These are phyloP conservation scores for Neofusicoccum kwambonambiense DNA, from an alignment of 2,329 filamentous ascomycete genomes.

Conservation along the genomic window DNA sequence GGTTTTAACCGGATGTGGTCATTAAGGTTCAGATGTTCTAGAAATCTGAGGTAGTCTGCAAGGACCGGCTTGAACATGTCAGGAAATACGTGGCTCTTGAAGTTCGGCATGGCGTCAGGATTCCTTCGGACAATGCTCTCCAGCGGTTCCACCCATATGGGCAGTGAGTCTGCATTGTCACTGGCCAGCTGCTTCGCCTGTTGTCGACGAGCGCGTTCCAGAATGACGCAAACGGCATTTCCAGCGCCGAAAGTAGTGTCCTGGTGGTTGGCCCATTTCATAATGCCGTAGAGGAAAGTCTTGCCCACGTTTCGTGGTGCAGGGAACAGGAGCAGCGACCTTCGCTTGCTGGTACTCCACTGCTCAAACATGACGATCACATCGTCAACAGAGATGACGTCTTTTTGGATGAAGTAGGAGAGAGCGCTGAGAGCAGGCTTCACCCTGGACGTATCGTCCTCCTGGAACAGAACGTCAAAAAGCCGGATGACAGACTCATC, in stretches of 20 bases:
- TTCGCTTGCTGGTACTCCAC: background rate
- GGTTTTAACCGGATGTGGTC: slow-evolving; percentile 26
- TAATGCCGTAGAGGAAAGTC: slow-evolving; percentile 24
- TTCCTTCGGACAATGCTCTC: slow-evolving; percentile 31
- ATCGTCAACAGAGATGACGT: slow-evolving; percentile 46
- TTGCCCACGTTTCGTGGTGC: background rate
- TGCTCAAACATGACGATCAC: slow-evolving; percentile 24
- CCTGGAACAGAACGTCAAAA: slow-evolving; percentile 59
- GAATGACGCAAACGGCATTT: slow-evolving; percentile 36
- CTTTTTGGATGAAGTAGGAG: slow-evolving; percentile 64
- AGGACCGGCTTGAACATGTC: slow-evolving; percentile 44
- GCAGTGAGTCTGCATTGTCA: slow-evolving; percentile 17
- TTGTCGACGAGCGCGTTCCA: slow-evolving; percentile 28
- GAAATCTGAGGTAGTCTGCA: slow-evolving; percentile 40
- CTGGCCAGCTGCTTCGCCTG: background rate
- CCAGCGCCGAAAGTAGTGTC: slow-evolving; percentile 41
- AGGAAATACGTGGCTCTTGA: slow-evolving; percentile 49
- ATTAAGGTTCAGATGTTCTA: slow-evolving; percentile 39
- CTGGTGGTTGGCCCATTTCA: slow-evolving; percentile 40
- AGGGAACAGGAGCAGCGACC: background rate
- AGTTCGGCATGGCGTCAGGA: slow-evolving; percentile 38
- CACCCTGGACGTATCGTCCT: slow-evolving; percentile 61
- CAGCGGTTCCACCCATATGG: slow-evolving; percentile 42
- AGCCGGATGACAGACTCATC: slow-evolving; percentile 40
- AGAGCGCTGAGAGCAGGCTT: slow-evolving; percentile 70